phyloP scores from a whole-genome alignment of 768 basidiomycete genomes.

The Chlorophyllum brunneum region DNA sequence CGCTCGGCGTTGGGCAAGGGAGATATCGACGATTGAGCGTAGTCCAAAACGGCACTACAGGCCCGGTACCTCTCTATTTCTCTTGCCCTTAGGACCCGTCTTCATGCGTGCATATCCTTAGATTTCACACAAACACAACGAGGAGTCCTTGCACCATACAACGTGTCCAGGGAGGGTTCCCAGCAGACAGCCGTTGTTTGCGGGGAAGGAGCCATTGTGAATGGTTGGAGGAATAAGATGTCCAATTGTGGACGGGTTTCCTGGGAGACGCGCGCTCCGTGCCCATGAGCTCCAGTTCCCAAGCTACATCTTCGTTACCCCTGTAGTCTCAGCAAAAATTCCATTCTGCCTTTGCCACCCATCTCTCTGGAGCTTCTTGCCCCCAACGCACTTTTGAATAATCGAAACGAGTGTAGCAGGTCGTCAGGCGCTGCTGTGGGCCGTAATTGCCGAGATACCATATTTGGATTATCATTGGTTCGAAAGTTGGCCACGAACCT shows the following conservation, averaged over 20 bases:
- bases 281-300: background rate
- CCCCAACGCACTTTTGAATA: background rate
- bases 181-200: no score
- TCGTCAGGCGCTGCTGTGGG: no score
- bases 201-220: no score
- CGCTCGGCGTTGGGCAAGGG: background rate
- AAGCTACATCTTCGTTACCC: background rate
- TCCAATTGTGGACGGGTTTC: constrained; percentile 12
- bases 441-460: no score
- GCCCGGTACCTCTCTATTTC: background rate
- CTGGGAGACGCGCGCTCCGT: constrained; percentile 15
- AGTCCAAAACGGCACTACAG: background rate
- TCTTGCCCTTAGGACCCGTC: background rate
- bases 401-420: background rate
- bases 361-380: background rate
- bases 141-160: background rate
- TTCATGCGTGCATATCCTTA: background rate
- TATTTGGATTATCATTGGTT: constrained; percentile 11
- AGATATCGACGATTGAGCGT: background rate
- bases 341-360: background rate
- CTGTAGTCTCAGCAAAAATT: background rate
- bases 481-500: constrained; percentile 10
- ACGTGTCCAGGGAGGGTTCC: background rate
- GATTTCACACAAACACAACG: no score
- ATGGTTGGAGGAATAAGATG: background rate